Conservation (phyloP, 805 yeast species). For the Saitoella complicata region DNA sequence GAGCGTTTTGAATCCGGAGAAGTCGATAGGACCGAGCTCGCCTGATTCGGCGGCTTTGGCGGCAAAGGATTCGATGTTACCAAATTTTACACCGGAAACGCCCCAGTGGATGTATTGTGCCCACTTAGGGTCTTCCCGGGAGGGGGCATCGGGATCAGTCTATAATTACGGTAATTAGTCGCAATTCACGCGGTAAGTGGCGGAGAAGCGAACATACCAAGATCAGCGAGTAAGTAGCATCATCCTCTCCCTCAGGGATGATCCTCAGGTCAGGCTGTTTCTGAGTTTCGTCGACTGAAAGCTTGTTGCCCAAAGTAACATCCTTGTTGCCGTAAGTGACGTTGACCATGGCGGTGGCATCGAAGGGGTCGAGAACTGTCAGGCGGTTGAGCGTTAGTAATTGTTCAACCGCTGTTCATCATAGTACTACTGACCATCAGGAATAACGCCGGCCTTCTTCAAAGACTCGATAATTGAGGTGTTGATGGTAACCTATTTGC, state of each 20-base stretch:
- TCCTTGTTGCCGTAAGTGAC: constrained; percentile 6
- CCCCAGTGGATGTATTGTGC: background rate
- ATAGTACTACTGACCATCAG: constrained; percentile 23
- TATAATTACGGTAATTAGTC: background rate
- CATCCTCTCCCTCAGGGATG: constrained; percentile 6
- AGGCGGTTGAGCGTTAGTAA: background rate
- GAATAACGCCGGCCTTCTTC: constrained; percentile 27
- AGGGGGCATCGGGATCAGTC: background rate
- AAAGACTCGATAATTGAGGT: constrained; percentile 22
- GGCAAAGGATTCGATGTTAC: no score
- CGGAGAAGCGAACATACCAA: constrained; percentile 1
- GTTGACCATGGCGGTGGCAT: constrained; percentile 3
- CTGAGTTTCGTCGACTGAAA: constrained; percentile 1
- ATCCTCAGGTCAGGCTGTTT: constrained; percentile 6
- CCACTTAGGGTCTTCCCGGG: constrained; percentile 5
- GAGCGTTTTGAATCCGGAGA: background rate
- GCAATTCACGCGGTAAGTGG: constrained; percentile 7
- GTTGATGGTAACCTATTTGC: constrained; percentile 9
- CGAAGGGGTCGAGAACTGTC: constrained; percentile 13
- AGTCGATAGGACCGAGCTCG: no score
- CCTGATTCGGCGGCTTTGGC: no score
- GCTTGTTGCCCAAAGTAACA: constrained; percentile 10
- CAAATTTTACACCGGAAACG: background rate
- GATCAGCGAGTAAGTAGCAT: constrained; percentile 1
- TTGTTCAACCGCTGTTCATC: background rate